Evolutionary conservation across 2,329 filamentous ascomycete species (phyloP), one percentile per base, ranked within the genome.

Genomic region (Fusarium continuum): DNA sequence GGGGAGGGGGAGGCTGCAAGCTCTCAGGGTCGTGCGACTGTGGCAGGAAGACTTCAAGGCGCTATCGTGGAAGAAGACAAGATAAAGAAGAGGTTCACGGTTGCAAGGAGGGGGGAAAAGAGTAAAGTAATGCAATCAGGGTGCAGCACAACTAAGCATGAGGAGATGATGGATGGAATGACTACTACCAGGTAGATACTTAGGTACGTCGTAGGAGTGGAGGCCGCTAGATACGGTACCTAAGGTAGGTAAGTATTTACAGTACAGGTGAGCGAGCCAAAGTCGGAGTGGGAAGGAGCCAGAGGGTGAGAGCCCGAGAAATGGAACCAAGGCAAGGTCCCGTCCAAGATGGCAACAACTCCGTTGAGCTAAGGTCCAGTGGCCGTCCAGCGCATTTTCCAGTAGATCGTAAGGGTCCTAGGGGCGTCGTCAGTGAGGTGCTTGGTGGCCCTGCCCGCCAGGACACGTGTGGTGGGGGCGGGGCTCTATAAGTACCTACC

Each of bases 1-100:
- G n/a, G n/a, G n/a, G 55, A 57, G 65, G 67, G 67, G 56, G 49
- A 62, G 49, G 49, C 34, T 55, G 45, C 56, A 51, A 58, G 65
- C 54, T 67, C 55, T 58, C 53, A 52, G 48, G 62, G 59, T 67
- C 53, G 63, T 65, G 54, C 50, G 43, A 59, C 44, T 63, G 49
- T 48, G 34, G 40, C 40, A 46, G 46, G 49, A 38, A 43, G 32
- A n/a, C n/a, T n/a, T n/a, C 23, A 36, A 28, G 45, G 60, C 44
- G 55, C 34, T 35, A 45, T 47, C n/a, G 51, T 55, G 25, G 34
- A 41, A 35, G 49, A 46, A 26, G 25, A 34, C 28, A 36, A 54
- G 47, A 34, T 25, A 34, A 44, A 14, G 16, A 23, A 46, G 14
- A 54, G 16, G 16, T 23, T 41, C 31, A 38, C 32, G 39, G 23